Conservation (phyloP, 345 rosid species). For the Citrus maxima region DNA sequence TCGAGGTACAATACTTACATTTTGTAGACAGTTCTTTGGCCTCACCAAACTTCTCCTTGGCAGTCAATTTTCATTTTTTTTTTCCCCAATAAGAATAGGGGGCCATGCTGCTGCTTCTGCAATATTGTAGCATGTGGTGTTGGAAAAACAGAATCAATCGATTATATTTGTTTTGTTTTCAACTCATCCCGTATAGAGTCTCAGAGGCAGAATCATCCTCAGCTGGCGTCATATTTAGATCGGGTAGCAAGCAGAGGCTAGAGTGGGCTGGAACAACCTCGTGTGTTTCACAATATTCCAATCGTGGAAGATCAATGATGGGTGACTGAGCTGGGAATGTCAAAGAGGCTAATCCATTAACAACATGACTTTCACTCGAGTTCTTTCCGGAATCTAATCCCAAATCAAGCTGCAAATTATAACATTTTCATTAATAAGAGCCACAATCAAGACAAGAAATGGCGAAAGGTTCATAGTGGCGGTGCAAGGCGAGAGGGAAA, state of each 20-base stretch:
- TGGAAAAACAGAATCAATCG: not conserved
- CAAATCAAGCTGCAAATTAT: slow-evolving; percentile 51
- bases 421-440: not conserved
- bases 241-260: slow-evolving; percentile 50
- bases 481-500: not conserved
- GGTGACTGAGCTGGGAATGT: not conserved
- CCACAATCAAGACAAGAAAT: not conserved
- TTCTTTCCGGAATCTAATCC: slow-evolving; percentile 23
- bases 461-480: not conserved
- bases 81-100: not conserved
- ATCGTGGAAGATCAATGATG: slow-evolving; percentile 6
- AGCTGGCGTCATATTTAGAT: slow-evolving; percentile 63
- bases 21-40: not conserved
- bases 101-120: not conserved
- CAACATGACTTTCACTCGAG: not conserved
- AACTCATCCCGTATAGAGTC: slow-evolving; percentile 35
- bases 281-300: slow-evolving; percentile 23
- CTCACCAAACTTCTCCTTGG: not conserved
- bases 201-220: slow-evolving; percentile 46
- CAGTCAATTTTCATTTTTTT: not conserved
- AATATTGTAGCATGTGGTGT: not conserved
- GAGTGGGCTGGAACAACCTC: slow-evolving; percentile 11
- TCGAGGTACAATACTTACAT: slow-evolving; percentile 2
- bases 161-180: slow-evolving; percentile 13
- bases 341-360: slow-evolving; percentile 13